Percentiles rank a stretch among this genome's conserved stretches.
Conservation (phyloP, 78 protist species). For the Dictyostelium brefeldianum region DNA sequence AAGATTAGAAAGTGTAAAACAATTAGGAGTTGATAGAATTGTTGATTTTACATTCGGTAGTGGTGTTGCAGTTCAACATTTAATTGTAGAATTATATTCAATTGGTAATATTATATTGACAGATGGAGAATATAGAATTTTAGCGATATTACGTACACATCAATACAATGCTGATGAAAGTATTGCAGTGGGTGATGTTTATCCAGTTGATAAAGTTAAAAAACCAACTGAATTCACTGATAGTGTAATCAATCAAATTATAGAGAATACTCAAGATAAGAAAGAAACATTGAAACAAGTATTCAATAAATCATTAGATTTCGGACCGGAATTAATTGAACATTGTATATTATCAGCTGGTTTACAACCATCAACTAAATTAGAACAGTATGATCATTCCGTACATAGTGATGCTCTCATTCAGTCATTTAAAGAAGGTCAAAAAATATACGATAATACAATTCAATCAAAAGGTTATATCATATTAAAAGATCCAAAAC, state of each 20-base stretch:
- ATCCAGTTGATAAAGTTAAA: constrained; percentile 63
- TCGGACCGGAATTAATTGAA: constrained; percentile 73
- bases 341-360: constrained; percentile 64
- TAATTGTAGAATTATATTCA: constrained; percentile 87
- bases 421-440: constrained; percentile 34
- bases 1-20: constrained; percentile 88
- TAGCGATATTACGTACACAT: constrained; percentile 75
- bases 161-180: constrained; percentile 64
- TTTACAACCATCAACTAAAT: constrained; percentile 23
- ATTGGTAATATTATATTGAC: constrained; percentile 84
- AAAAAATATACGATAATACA: constrained; percentile 35
- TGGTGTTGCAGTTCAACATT: constrained; percentile 83
- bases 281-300: constrained; percentile 72
- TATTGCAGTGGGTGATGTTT: constrained; percentile 63
- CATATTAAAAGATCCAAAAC: constrained; percentile 42
- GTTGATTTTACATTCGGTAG: constrained; percentile 91
- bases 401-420: background rate
- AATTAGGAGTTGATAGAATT: constrained; percentile 96
- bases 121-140: constrained; percentile 70
- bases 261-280: constrained; percentile 7
- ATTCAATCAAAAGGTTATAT: constrained; percentile 57
- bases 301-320: constrained; percentile 63
- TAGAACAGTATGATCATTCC: constrained; percentile 22
- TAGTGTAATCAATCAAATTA: constrained; percentile 7
- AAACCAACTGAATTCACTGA: constrained; percentile 44